phyloP scores from a whole-genome alignment of 805 yeast genomes.

The Lachancea thermotolerans region DNA sequence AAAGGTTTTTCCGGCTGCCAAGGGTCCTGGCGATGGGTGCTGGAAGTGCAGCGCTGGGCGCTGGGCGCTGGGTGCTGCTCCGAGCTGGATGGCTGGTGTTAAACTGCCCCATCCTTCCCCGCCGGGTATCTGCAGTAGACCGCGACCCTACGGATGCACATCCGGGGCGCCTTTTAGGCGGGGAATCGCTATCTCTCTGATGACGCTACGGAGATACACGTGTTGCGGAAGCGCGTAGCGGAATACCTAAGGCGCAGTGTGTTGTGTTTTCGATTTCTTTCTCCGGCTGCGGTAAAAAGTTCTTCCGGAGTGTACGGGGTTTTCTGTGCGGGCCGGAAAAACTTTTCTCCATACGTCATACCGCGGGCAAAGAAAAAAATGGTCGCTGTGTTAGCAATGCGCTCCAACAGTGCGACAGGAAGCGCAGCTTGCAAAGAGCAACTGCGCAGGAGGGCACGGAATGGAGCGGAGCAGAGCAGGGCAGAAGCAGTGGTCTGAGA shows the following conservation, averaged over 20 bases:
- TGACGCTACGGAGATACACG: not conserved
- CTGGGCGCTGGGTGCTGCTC: no score
- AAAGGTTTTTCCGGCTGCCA: not conserved
- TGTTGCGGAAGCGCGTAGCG: not conserved
- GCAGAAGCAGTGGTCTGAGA: slow-evolving; percentile 1
- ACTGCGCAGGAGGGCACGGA: not conserved
- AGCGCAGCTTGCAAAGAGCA: not conserved
- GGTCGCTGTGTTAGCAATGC: not conserved
- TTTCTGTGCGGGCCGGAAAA: slow-evolving; percentile 2
- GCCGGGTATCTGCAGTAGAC: no score
- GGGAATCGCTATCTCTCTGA: no score
- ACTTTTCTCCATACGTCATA: slow-evolving; percentile 1
- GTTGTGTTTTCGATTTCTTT: not conserved
- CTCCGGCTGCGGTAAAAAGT: not conserved
- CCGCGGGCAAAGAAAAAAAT: not conserved
- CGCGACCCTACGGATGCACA: no score
- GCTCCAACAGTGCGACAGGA: no score
- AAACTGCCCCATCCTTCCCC: no score
- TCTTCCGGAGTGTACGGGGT: not conserved
- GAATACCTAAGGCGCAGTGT: not conserved
- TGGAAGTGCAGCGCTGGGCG: no score
- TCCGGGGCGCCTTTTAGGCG: no score
- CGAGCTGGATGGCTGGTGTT: no score
- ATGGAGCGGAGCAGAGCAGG: not conserved
- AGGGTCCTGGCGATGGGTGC: no score